phyloP scores from a whole-genome alignment of 495 filamentous ascomycete genomes.

The Ascodesmis nigricans region DNA sequence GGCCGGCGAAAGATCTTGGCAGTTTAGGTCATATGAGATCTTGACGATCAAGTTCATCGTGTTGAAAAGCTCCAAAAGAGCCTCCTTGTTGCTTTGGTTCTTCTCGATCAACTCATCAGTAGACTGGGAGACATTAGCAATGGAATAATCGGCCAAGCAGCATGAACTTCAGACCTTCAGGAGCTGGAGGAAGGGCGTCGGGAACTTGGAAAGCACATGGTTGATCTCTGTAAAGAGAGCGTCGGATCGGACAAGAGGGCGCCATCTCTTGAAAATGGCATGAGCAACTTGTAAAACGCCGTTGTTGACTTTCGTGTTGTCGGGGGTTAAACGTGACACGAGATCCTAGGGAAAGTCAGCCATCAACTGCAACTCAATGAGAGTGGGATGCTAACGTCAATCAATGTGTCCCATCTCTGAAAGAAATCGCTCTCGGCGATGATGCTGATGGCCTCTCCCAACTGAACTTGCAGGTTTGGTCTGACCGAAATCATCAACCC shows the following conservation, averaged over 20 bases:
- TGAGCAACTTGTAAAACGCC: conserved; percentile 93
- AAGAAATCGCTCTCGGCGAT: conserved; percentile 98
- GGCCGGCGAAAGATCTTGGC: conserved; percentile 80
- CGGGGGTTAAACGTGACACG: conserved; percentile 57
- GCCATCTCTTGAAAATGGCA: conserved; percentile 92
- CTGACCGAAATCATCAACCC: conserved; percentile 90
- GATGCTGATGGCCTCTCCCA: conserved; percentile 87
- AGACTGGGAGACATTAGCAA: conserved; percentile 7
- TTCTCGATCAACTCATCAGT: conserved; percentile 57
- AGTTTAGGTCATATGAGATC: conserved; percentile 84
- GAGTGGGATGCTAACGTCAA: conserved; percentile 34
- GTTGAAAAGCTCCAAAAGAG: conserved; percentile 49
- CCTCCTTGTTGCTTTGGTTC: conserved; percentile 48
- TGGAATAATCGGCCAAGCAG: not conserved
- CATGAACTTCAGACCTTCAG: conserved; percentile 34
- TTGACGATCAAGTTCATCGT: conserved; percentile 73
- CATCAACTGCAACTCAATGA: conserved; percentile 1
- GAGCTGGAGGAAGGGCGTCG: conserved; percentile 54
- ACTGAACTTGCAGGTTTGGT: conserved; percentile 63
- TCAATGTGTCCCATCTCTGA: conserved; percentile 79
- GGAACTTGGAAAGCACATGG: conserved; percentile 72
- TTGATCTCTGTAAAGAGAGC: conserved; percentile 81
- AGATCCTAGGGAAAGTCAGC: conserved; percentile 37
- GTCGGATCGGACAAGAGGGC: conserved; percentile 77
- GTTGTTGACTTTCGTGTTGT: conserved; percentile 61